These are phyloP conservation scores for Thielaviopsis populi DNA, from an alignment of 2,329 filamentous ascomycete species.

Conservation along the genomic window DNA sequence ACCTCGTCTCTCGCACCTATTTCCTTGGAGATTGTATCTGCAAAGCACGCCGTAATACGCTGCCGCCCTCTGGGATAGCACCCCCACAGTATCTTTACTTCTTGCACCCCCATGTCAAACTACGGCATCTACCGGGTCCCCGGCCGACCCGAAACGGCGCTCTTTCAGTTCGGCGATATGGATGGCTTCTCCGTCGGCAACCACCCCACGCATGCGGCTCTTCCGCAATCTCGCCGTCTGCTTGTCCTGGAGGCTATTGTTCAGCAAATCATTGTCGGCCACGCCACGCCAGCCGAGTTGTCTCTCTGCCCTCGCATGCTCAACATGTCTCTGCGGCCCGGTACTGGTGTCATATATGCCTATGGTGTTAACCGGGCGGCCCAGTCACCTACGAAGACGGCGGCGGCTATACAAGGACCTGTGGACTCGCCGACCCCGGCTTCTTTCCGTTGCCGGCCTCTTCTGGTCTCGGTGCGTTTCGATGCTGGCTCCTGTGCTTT, in stretches of 20 bases:
- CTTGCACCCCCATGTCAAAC: not conserved
- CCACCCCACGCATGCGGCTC: conserved; percentile 1
- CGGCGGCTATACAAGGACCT: not conserved
- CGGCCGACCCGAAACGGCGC: not conserved
- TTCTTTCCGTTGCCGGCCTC: not conserved
- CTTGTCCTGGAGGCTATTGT: conserved; percentile 4
- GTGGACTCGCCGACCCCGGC: not conserved
- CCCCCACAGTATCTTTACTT: not conserved
- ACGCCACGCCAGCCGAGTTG: not conserved
- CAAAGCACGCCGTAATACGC: not conserved
- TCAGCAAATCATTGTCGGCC: conserved; percentile 2
- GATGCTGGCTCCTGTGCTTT: conserved; percentile 2
- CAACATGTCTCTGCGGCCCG: not conserved
- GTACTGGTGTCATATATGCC: conserved; percentile 3
- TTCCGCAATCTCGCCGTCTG: not conserved
- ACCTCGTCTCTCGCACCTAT: not conserved
- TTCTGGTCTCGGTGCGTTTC: conserved; percentile 1
- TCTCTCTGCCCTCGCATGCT: conserved; percentile 7
- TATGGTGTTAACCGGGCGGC: not conserved
- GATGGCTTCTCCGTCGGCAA: conserved; percentile 3
- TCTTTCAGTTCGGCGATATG: conserved; percentile 8
- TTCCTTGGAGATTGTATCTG: not conserved
- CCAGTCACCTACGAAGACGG: not conserved
- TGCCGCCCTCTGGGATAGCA: not conserved
- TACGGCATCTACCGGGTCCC: conserved; percentile 5